phyloP scores from a whole-genome alignment of 108 stramenopile genomes.

The Cyclotella sp. region DNA sequence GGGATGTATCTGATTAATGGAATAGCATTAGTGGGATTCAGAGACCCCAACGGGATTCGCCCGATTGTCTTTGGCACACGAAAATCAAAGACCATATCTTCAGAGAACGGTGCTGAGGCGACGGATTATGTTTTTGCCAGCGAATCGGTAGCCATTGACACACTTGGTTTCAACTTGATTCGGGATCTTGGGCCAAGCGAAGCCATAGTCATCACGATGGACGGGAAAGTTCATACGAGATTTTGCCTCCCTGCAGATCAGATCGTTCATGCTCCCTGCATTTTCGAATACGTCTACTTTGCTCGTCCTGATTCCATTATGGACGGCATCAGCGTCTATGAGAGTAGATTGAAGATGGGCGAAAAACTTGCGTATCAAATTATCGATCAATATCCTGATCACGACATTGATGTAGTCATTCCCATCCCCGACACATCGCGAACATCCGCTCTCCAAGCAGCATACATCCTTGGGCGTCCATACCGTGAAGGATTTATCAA shows the following conservation, averaged over 20 bases:
- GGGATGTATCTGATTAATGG: constrained; percentile 95
- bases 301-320: constrained; percentile 98
- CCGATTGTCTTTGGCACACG: constrained; percentile 93
- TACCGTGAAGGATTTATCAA: constrained; percentile 99
- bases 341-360: constrained; percentile 97
- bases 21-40: constrained; percentile 95
- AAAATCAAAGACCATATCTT: constrained; percentile 22
- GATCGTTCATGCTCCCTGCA: constrained; percentile 82
- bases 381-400: constrained; percentile 83
- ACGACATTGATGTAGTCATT: constrained; percentile 97
- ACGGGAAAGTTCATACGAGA: constrained; percentile 78
- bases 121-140: constrained; percentile 90
- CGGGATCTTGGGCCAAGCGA: constrained; percentile 96
- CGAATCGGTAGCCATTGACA: constrained; percentile 98
- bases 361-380: constrained; percentile 93
- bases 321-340: constrained; percentile 97
- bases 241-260: constrained; percentile 53
- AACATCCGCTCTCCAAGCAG: constrained; percentile 93
- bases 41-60: constrained; percentile 98
- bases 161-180: constrained; percentile 91
- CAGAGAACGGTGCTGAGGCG: constrained; percentile 33
- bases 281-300: constrained; percentile 99
- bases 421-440: constrained; percentile 98
- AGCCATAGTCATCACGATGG: constrained; percentile 89
- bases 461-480: constrained; percentile 82